Evolutionary conservation across 352 stramenopile genomes (phyloP).

Genomic region (Globisporangium heterothallicum): DNA sequence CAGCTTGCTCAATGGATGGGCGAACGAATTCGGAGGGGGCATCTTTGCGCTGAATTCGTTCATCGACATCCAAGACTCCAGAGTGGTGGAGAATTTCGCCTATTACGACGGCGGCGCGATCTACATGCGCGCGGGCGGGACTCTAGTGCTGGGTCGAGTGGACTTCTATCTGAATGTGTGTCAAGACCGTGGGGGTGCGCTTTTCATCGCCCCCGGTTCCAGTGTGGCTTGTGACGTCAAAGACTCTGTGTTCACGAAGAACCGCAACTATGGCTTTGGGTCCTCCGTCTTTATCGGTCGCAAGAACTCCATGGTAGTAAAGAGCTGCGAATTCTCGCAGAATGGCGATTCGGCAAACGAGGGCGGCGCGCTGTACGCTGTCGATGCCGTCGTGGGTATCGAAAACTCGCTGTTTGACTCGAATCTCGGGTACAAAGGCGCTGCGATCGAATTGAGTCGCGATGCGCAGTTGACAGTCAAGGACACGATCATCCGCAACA

Average conservation of each 20-base stretch:
- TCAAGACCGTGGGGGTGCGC: constrained; percentile 36
- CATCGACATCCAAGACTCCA: constrained; percentile 18
- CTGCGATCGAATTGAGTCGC: constrained; percentile 44
- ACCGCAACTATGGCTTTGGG: constrained; percentile 43
- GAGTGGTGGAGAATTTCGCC: constrained; percentile 38
- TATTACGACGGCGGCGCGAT: constrained; percentile 59
- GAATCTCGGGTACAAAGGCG: constrained; percentile 35
- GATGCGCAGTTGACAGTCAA: constrained; percentile 24
- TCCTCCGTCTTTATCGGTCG: constrained; percentile 48
- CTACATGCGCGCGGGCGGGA: constrained; percentile 31
- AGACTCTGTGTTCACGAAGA: constrained; percentile 29
- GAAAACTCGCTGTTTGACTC: constrained; percentile 27
- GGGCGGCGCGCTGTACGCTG: constrained; percentile 35
- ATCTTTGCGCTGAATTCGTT: constrained; percentile 30
- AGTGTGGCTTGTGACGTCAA: constrained; percentile 18
- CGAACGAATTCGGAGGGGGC: constrained; percentile 47
- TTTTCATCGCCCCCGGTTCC: constrained; percentile 38
- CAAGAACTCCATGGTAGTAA: constrained; percentile 34
- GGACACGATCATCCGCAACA: constrained; percentile 26
- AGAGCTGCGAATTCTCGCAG: constrained; percentile 13
- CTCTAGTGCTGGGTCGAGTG: constrained; percentile 17
- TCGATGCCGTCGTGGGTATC: constrained; percentile 35
- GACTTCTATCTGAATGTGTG: constrained; percentile 30
- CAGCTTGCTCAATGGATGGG: constrained; percentile 25
- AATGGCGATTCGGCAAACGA: constrained; percentile 40